A percentile compares a stretch with the other conserved stretches of the same genome.
Conservation (phyloP, 768 basidiomycete genomes). For the Mycena galopus region DNA sequence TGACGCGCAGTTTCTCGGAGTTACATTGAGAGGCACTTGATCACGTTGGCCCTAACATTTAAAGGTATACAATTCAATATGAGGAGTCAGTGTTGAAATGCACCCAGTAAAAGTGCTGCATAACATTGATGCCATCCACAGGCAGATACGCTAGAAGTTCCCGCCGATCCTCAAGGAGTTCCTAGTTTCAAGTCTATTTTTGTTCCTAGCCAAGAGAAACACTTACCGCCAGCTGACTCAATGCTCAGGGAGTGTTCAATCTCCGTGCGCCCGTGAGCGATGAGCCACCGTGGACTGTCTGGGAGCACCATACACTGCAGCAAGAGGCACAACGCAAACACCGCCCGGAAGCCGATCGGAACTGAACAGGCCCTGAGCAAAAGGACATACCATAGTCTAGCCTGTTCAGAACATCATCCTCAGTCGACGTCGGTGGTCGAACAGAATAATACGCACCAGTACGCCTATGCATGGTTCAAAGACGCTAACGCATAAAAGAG, state of each 20-base stretch:
- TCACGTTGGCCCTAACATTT: slow-evolving; percentile 51
- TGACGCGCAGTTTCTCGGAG: background rate
- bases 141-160: slow-evolving; percentile 54
- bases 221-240: slow-evolving; percentile 53
- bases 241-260: slow-evolving; percentile 52
- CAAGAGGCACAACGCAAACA: slow-evolving; percentile 54
- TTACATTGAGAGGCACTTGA: slow-evolving; percentile 43
- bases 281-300: slow-evolving; percentile 56
- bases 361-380: slow-evolving; percentile 45
- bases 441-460: background rate
- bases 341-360: slow-evolving; percentile 52
- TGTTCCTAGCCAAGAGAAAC: background rate
- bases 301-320: slow-evolving; percentile 51
- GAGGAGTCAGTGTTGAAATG: background rate
- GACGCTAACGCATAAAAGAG: too few species aligned
- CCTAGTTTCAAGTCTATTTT: slow-evolving; percentile 34
- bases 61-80: background rate
- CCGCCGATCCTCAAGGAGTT: slow-evolving; percentile 51
- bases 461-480: background rate
- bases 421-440: background rate
- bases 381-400: slow-evolving; percentile 57
- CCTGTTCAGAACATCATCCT: slow-evolving; percentile 43
- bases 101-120: slow-evolving; percentile 61
- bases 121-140: slow-evolving; percentile 54
- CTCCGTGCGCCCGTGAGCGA: slow-evolving; percentile 52